Evolutionary conservation across 495 filamentous ascomycete species (phyloP).

Genomic region (Alectoria sarmentosa): DNA sequence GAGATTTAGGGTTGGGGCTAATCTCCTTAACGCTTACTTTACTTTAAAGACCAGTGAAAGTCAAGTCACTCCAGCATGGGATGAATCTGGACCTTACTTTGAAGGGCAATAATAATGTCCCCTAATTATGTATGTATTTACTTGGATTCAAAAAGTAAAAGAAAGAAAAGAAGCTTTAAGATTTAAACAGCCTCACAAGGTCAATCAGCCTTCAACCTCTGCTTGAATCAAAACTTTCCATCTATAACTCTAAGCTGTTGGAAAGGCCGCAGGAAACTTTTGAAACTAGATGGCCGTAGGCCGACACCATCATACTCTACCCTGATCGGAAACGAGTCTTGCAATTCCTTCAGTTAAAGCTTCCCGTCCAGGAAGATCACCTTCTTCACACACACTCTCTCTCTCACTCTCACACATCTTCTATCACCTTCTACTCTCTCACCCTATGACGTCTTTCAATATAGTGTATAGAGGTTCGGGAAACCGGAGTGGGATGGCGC

Average conservation of each 20-base stretch:
- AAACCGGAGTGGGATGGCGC: neutral
- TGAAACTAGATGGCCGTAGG: neutral
- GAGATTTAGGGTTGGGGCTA: constrained; percentile 3
- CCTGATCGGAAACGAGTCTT: constrained; percentile 1
- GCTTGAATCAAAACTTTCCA: too few relatives aligned
- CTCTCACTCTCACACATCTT: too few relatives aligned
- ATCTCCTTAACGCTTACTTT: constrained; percentile 5
- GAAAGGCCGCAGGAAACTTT: neutral
- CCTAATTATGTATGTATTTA: too few relatives aligned
- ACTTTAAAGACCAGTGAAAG: too few relatives aligned
- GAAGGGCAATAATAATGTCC: too few relatives aligned
- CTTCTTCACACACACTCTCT: too few relatives aligned
- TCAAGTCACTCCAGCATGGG: too few relatives aligned
- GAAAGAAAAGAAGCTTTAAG: neutral
- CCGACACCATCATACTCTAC: neutral
- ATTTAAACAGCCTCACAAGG: neutral
- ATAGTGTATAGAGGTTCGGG: neutral
- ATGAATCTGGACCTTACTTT: too few relatives aligned
- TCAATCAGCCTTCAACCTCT: constrained; percentile 4
- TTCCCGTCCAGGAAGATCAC: neutral
- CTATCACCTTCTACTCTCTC: too few relatives aligned
- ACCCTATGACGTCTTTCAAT: too few relatives aligned
- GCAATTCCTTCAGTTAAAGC: neutral
- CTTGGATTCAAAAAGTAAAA: too few relatives aligned
- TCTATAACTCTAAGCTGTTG: neutral